Conservation (phyloP, 176 grass and related monocot species). For the Oryza glumipatula region DNA sequence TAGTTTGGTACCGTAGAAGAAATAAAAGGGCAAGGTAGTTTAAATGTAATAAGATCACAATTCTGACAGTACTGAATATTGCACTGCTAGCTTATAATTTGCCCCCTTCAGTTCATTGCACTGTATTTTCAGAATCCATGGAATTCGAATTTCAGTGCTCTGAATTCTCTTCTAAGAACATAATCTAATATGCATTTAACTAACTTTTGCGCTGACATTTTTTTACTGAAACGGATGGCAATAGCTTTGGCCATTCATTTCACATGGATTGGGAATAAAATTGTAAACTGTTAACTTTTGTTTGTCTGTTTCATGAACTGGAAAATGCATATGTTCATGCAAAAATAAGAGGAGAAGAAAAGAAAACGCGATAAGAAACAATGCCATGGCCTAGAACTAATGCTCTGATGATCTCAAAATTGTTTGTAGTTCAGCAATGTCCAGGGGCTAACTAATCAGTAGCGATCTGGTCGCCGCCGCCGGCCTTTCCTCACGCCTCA, state of each 20-base stretch:
- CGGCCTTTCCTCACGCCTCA: too few relatives aligned
- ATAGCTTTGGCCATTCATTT: not conserved
- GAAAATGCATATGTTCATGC: too few relatives aligned
- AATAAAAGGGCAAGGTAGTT: not conserved
- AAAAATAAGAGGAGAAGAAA: too few relatives aligned
- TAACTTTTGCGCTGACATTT: not conserved
- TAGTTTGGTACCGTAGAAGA: not conserved
- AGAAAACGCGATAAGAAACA: too few relatives aligned
- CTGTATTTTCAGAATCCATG: not conserved
- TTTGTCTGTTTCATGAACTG: too few relatives aligned
- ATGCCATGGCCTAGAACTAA: too few relatives aligned
- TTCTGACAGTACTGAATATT: not conserved
- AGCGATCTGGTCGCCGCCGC: too few relatives aligned
- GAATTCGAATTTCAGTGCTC: not conserved
- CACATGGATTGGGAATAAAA: not conserved
- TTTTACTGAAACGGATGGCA: too few relatives aligned
- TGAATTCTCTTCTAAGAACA: not conserved
- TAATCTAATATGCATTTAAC: not conserved
- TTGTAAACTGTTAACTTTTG: too few relatives aligned
- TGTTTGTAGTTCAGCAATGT: too few relatives aligned
- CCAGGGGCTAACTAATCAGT: too few relatives aligned
- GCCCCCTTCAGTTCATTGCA: not conserved
- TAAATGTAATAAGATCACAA: not conserved
- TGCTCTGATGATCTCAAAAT: too few relatives aligned
- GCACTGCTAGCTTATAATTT: constrained; percentile 16